Conservation (phyloP, 495 filamentous ascomycete genomes). For the Aspergillus nidulans region DNA sequence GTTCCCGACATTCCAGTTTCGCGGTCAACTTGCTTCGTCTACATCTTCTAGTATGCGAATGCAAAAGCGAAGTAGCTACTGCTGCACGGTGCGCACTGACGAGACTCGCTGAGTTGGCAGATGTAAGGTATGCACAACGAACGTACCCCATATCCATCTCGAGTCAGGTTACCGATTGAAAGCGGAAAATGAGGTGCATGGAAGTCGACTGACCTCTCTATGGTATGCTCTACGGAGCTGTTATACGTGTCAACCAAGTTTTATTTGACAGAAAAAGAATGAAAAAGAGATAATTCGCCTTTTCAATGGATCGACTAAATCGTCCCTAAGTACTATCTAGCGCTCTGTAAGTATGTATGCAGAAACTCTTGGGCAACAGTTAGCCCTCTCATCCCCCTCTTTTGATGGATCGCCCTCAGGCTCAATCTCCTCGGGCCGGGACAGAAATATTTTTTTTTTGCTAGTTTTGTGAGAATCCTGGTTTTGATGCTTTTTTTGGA, state of each 20-base stretch:
- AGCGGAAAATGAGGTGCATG: background rate
- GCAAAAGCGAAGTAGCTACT: background rate
- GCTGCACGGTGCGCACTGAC: background rate
- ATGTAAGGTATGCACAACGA: background rate
- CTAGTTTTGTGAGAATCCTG: constrained; percentile 6
- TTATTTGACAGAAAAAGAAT: background rate
- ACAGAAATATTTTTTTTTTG: constrained; percentile 4
- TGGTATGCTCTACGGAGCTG: background rate
- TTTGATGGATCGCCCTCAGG: constrained; percentile 7
- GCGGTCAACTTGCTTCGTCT: background rate
- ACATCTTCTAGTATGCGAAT: background rate
- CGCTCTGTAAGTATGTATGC: background rate
- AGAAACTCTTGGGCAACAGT: background rate
- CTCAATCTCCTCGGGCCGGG: background rate
- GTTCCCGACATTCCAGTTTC: background rate
- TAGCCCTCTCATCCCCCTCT: constrained; percentile 6
- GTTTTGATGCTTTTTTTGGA: constrained; percentile 23
- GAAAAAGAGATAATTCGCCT: constrained; percentile 12
- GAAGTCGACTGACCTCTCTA: too few species aligned
- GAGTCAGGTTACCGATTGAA: background rate
- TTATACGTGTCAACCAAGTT: background rate
- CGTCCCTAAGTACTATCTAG: constrained; percentile 10
- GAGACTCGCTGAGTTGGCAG: background rate
- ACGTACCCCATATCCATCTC: background rate
- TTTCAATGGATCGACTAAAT: constrained; percentile 10